Evolutionary conservation across 2,329 filamentous ascomycete genomes (phyloP).

Genomic region (Fusarium chuoi): DNA sequence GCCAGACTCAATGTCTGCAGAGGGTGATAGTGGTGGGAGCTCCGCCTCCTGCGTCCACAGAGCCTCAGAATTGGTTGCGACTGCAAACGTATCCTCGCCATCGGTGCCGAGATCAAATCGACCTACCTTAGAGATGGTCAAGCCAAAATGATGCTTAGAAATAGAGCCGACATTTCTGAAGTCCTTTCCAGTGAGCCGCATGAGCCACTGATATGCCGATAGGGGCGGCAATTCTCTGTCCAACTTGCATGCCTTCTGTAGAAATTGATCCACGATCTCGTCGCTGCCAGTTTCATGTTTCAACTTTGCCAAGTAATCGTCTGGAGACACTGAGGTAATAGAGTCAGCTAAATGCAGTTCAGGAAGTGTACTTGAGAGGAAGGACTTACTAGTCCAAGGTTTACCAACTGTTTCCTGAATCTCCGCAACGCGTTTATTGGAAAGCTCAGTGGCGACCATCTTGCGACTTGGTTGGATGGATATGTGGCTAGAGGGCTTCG

Average conservation of each 20-base stretch:
- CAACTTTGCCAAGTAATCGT: not conserved
- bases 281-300: not conserved
- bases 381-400: not conserved
- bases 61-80: not conserved
- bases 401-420: not conserved
- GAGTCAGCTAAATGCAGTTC: not conserved
- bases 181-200: not conserved
- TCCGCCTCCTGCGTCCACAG: not conserved
- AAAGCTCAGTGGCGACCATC: not conserved
- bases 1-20: not conserved
- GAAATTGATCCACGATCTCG: not conserved
- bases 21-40: not conserved
- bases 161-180: not conserved
- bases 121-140: accelerated
- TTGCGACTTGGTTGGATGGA: not conserved
- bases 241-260: not conserved
- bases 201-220: too few species aligned
- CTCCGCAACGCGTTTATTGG: accelerated
- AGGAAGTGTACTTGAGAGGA: accelerated
- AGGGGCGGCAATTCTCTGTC: not conserved
- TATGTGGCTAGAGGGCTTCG: not conserved
- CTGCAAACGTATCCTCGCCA: not conserved
- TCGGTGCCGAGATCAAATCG: not conserved
- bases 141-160: not conserved
- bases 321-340: not conserved